Evolutionary conservation across 2,329 filamentous ascomycete genomes (phyloP).

Genomic region (Diaporthe longicolla): DNA sequence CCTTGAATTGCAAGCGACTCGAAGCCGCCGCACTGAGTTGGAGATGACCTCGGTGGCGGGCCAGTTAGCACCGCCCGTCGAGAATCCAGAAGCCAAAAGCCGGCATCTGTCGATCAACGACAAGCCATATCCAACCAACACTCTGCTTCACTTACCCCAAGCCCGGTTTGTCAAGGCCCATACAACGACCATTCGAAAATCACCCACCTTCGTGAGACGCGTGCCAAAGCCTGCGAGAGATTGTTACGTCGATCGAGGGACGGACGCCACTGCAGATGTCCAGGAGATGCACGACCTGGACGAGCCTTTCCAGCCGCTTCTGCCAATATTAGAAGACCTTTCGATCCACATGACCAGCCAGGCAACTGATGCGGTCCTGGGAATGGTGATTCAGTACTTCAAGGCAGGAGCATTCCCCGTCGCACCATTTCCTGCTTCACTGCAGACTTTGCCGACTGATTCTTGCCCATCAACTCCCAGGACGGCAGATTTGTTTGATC

Average conservation of each 20-base stretch:
- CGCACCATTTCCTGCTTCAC: conserved; percentile 33
- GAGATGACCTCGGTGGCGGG: not conserved
- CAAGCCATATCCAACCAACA: conserved; percentile 34
- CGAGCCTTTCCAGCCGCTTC: conserved; percentile 57
- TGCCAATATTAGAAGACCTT: conserved; percentile 69
- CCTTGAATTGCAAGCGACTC: conserved; percentile 27
- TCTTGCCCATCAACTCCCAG: conserved; percentile 42
- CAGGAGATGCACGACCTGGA: conserved; percentile 42
- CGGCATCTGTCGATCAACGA: conserved; percentile 39
- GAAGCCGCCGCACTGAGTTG: conserved; percentile 8
- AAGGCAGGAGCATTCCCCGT: conserved; percentile 55
- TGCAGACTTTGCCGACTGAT: conserved; percentile 27
- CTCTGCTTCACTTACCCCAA: conserved; percentile 45
- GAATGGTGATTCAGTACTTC: conserved; percentile 63
- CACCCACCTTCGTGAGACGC: conserved; percentile 39
- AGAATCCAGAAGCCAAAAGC: conserved; percentile 36
- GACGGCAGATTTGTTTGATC: conserved; percentile 38
- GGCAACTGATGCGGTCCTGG: conserved; percentile 58
- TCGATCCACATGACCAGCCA: conserved; percentile 68
- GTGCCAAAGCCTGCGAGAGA: conserved; percentile 41
- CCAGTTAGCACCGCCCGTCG: conserved; percentile 17
- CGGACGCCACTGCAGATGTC: conserved; percentile 51
- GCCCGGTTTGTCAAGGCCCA: conserved; percentile 49
- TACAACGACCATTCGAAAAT: conserved; percentile 49
- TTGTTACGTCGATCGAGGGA: conserved; percentile 57